Base-by-base conservation (phyloP, 441 rosid species). In the Sinapis alba region DNA sequence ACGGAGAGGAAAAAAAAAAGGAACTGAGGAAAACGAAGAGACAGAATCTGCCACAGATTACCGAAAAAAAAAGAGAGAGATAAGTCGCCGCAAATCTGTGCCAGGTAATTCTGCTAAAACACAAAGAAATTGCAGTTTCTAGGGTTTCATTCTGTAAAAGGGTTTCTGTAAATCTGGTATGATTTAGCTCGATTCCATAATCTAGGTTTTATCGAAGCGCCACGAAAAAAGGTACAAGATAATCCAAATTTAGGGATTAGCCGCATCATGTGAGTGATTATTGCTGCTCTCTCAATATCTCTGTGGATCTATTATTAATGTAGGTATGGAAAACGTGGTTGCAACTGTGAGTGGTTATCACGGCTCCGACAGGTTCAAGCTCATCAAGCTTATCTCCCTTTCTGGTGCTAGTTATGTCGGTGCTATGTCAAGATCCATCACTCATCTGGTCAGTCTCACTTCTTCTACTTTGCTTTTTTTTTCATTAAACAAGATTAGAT, bases 331-430 rank as follows among this genome's bases (percentile, higher is more conserved):
- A 21, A 78, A 86, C 6, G 98, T 96, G 72, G 87, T 96, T 12
- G 96, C 94, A 20, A 84, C 97, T 0, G 97, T 96, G 3, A 96
- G 96, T 67, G 99, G 99, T 2, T 93, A 91, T 84, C 87, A 86
- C 8, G 97, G 97, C 3, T 53, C 84, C 13, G 96, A 88, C 71
- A 88, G 97, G 50, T 90, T 93, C 78, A 85, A 88, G 60, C 96
- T 96, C 72, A 96, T 96, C 77, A 91, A 88, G 84, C 87, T 93
- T 36, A 88, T 96, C 54, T 82, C 90, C 23, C 75, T 24, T 12
- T 16, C 89, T 15, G 98, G 98, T 24, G 98, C 93, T 12, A 93
- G 78, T 83, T 96, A 90, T 41, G 94, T 93, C 0, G 98, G 99
- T 1, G 74, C 81, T 8, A 79, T 93, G 93, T 85, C 96, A 12